A percentile compares a stretch with the other conserved stretches of the same genome.
phyloP scores from a whole-genome alignment of 768 basidiomycete species.

The Dioszegia hungarica region DNA sequence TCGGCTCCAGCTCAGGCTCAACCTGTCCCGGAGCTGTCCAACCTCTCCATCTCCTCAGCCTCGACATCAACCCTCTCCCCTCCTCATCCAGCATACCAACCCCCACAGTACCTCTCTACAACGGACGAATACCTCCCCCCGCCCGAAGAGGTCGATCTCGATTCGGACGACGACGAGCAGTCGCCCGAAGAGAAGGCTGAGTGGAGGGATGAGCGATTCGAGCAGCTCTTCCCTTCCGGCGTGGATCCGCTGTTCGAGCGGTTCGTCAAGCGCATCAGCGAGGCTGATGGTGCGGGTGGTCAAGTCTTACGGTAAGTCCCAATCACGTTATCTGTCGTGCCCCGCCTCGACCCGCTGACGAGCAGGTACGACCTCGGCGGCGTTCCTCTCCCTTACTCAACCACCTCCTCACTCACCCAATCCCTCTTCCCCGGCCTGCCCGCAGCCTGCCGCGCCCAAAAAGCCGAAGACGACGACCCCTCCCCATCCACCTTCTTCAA shows the following conservation, averaged over 20 bases:
- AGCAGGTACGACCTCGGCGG: conserved; percentile 72
- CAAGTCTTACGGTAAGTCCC: conserved; percentile 77
- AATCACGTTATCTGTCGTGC: not conserved
- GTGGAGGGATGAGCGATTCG: conserved; percentile 51
- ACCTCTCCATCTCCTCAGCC: conserved; percentile 20
- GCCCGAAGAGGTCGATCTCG: conserved; percentile 25
- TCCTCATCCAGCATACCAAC: conserved; percentile 45
- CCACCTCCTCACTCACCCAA: conserved; percentile 63
- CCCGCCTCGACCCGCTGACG: too few relatives aligned
- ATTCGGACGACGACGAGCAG: conserved; percentile 53
- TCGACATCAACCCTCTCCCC: conserved; percentile 26
- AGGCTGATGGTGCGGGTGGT: conserved; percentile 54
- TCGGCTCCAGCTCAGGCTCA: conserved; percentile 5
- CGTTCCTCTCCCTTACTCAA: conserved; percentile 76
- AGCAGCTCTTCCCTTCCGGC: conserved; percentile 56
- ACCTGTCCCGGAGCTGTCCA: conserved; percentile 14
- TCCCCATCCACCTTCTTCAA: conserved; percentile 46
- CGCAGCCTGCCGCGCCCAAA: conserved; percentile 7
- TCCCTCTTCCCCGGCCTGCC: conserved; percentile 64
- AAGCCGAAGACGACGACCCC: conserved; percentile 31
- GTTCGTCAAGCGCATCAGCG: conserved; percentile 69
- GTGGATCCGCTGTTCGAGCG: conserved; percentile 81
- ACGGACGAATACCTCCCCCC: conserved; percentile 45
- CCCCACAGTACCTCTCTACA: conserved; percentile 44
- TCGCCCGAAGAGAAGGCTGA: conserved; percentile 50